These are phyloP conservation scores for Diaporthe ilicicola DNA, from an alignment of 2,329 filamentous ascomycete species.

Conservation along the genomic window DNA sequence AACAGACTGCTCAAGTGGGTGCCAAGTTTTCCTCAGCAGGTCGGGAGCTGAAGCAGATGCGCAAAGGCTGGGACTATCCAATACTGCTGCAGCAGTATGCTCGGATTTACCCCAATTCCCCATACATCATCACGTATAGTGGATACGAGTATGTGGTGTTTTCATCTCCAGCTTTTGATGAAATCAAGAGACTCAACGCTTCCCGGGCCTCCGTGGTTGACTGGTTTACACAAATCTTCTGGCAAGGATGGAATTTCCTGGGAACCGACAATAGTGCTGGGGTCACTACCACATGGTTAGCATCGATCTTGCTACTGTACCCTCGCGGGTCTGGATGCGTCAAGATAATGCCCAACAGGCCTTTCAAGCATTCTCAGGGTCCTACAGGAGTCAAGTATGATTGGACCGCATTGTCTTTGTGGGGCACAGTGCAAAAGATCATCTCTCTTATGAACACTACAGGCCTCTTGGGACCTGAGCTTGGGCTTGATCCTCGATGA, in stretches of 20 bases:
- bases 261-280: conserved; percentile 30
- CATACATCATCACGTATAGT: conserved; percentile 32
- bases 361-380: conserved; percentile 23
- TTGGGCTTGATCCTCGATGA: conserved; percentile 32
- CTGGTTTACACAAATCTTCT: conserved; percentile 28
- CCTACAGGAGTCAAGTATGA: not conserved
- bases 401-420: conserved; percentile 30
- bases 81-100: conserved; percentile 28
- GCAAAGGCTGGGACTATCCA: conserved; percentile 31
- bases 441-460: conserved; percentile 30
- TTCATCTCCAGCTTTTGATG: conserved; percentile 32
- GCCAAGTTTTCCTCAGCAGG: too few relatives aligned
- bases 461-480: conserved; percentile 26
- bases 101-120: conserved; percentile 27
- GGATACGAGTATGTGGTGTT: conserved; percentile 34
- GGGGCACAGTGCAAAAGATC: conserved; percentile 29
- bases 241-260: conserved; percentile 32
- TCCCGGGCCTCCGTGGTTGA: conserved; percentile 30
- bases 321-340: conserved; percentile 22
- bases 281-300: conserved; percentile 26
- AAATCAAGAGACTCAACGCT: conserved; percentile 31
- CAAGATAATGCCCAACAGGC: conserved; percentile 25
- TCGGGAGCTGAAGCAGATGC: conserved; percentile 10
- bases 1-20: too few relatives aligned
- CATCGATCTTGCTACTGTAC: conserved; percentile 32